Evolutionary conservation across 345 rosid genomes (phyloP), one percentile per base, ranked within the genome.

Genomic region (Clausena lansium): DNA sequence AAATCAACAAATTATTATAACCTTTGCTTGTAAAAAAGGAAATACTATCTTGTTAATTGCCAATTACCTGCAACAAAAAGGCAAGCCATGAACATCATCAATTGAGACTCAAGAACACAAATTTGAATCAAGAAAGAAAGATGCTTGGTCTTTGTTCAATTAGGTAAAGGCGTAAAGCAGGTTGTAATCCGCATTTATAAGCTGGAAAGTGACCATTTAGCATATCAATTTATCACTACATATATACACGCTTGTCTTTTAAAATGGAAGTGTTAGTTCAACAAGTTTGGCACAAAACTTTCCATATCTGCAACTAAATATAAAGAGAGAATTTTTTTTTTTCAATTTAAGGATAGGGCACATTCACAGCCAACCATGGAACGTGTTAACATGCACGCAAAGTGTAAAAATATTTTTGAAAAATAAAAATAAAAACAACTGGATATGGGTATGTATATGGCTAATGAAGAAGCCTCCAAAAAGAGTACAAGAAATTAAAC

Each of bases 81-180:
- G 76, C 76, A 66, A 72, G 79, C 70, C 75, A 78, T 80, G 66
- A 75, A 71, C 82, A 82, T 80, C 83, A 82, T 80, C 83, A 82
- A 32, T 17, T 52, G 17, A 22, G 11, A 52, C n/a, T 24, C 27
- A 58, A 58, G 0, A 4, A 7, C 6, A 9, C 59, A 11, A 0
- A 2, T 20, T 62, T 41, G 9, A 15, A 71, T 32, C 55, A 50
- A 61, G 15, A 9, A 71, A 32, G 67, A 61, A 47, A 62, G 77
- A 39, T 73, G 76, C 2, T 54, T 60, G 19, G 63, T 63, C 80
- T n/a, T 57, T 58, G 33, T 64, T 47, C 28, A 60, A 57, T 71
- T 66, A 71, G 75, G 82, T 70, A 28, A 75, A 78, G 66, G 59
- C 71, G 82, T 70, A 47, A 75, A 78, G 52, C 28, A 62, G 72